Conservation (phyloP, 1,284 basidiomycete species). For the Paramarasmius palmivorus region DNA sequence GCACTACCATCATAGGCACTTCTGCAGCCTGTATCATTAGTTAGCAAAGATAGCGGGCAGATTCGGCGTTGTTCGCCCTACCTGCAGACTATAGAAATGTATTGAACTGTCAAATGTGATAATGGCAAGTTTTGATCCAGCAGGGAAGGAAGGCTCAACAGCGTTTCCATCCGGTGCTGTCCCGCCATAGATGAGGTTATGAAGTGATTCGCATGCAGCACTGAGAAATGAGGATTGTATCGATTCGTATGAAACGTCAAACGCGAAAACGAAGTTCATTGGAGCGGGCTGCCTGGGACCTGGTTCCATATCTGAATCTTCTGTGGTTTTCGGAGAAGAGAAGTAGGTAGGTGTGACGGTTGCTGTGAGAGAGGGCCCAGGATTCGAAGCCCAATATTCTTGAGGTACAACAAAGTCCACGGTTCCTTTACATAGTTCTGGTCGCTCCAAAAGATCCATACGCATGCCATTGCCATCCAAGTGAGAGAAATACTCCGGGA, state of each 20-base stretch:
- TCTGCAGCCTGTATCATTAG: slow-evolving; percentile 49
- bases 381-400: slow-evolving; percentile 87
- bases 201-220: slow-evolving; percentile 68
- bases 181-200: slow-evolving; percentile 70
- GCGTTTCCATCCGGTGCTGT: slow-evolving; percentile 37
- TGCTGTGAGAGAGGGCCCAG: slow-evolving; percentile 51
- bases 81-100: slow-evolving; percentile 84
- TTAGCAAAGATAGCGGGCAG: slow-evolving; percentile 13
- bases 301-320: too few relatives aligned
- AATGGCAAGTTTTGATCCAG: slow-evolving; percentile 68
- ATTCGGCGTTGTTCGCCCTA: neutral
- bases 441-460: slow-evolving; percentile 81
- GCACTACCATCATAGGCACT: slow-evolving; percentile 81
- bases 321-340: slow-evolving; percentile 46
- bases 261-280: slow-evolving; percentile 83
- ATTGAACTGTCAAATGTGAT: slow-evolving; percentile 84
- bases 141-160: slow-evolving; percentile 53
- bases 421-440: slow-evolving; percentile 90
- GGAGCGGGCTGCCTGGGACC: slow-evolving; percentile 62
- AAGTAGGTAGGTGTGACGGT: slow-evolving; percentile 59
- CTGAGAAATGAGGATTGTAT: slow-evolving; percentile 76
- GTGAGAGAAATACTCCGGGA: slow-evolving; percentile 84
- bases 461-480: slow-evolving; percentile 82
- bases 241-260: slow-evolving; percentile 84
- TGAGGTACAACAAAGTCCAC: slow-evolving; percentile 88